Evolutionary conservation across 83 land plant genomes (phyloP).

Genomic region (Picea abies): DNA sequence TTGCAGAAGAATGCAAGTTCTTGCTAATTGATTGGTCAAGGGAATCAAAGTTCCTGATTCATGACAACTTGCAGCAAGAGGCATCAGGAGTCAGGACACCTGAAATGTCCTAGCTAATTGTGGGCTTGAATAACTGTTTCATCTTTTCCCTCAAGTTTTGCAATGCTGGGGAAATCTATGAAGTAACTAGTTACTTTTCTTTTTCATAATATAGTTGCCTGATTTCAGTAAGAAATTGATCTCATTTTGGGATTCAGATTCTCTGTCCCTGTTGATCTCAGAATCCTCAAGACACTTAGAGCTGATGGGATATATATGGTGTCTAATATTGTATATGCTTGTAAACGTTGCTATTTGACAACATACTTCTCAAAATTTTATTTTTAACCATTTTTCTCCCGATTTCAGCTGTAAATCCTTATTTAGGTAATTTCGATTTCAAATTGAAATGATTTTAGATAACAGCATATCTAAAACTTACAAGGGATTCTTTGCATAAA

Average conservation of each 20-base stretch:
- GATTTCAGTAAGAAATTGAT: not conserved
- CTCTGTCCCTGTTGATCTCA: not conserved
- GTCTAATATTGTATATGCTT: constrained; percentile 8
- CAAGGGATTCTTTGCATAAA: too few species aligned
- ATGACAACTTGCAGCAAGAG: not conserved
- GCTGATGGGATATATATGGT: not conserved
- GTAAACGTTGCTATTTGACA: not conserved
- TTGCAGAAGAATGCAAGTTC: constrained; percentile 10
- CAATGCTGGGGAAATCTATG: constrained; percentile 14
- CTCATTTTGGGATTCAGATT: not conserved
- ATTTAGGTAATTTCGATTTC: too few species aligned
- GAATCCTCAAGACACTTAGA: not conserved
- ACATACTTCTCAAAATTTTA: not conserved
- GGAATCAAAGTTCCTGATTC: not conserved
- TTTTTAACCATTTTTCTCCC: not conserved
- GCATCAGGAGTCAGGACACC: not conserved
- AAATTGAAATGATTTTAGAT: too few species aligned
- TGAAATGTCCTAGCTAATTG: constrained; percentile 2
- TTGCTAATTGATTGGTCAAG: not conserved
- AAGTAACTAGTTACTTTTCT: not conserved
- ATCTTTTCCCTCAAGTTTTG: constrained; percentile 8
- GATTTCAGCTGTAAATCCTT: not conserved
- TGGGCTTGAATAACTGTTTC: not conserved
- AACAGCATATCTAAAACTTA: too few species aligned
- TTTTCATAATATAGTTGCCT: not conserved